These are phyloP conservation scores for Calonectria naviculata DNA, from an alignment of 2,329 filamentous ascomycete species.

Conservation along the genomic window DNA sequence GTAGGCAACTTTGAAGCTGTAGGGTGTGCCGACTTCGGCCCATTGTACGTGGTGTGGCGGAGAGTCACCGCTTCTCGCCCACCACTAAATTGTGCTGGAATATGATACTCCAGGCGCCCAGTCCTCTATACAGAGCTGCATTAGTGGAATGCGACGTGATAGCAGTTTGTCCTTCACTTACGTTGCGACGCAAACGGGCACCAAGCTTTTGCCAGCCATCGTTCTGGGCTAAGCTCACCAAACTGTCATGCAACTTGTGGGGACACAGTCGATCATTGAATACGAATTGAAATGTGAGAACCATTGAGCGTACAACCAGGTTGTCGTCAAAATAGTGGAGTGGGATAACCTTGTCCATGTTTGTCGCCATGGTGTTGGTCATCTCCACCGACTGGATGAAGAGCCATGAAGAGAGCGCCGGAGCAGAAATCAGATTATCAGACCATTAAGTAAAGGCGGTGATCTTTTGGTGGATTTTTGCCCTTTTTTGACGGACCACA, in stretches of 20 bases:
- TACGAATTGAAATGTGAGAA: neutral
- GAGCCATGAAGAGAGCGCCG: neutral
- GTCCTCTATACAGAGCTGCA: neutral
- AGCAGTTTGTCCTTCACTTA: neutral
- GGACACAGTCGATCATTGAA: neutral
- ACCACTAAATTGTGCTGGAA: neutral
- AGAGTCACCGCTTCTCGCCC: neutral
- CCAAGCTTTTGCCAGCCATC: conserved; percentile 1
- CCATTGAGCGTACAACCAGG: neutral
- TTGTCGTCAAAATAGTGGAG: conserved; percentile 1
- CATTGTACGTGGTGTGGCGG: neutral
- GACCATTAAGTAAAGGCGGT: neutral
- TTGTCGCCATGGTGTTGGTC: neutral
- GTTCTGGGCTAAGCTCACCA: neutral
- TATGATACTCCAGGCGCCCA: neutral
- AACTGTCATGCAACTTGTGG: neutral
- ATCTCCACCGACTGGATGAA: neutral
- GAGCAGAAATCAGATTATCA: neutral
- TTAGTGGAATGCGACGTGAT: neutral
- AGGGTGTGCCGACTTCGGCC: neutral
- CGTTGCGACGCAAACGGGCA: conserved; percentile 1
- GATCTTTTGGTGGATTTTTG: neutral
- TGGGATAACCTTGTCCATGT: neutral
- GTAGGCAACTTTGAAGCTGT: neutral
- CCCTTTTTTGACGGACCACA: neutral